Evolutionary conservation across 192 early-diverging fungal genomes (phyloP).

Genomic region (Linnemannia schmuckeri): DNA sequence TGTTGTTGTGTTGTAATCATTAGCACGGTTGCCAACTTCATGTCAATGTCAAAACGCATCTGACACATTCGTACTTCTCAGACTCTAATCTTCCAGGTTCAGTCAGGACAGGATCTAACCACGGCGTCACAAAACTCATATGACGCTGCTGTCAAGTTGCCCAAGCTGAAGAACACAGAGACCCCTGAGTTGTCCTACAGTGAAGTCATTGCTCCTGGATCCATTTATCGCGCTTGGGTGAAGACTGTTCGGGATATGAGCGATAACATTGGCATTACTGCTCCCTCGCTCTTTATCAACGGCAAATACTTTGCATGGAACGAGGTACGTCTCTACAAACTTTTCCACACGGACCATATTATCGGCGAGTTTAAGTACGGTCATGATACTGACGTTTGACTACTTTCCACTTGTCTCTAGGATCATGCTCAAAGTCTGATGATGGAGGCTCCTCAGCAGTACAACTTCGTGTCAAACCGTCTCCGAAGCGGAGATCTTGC

Average conservation of each 20-base stretch:
- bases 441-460: constrained; percentile 27
- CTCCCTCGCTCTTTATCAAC: constrained; percentile 77
- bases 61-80: not conserved
- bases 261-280: constrained; percentile 19
- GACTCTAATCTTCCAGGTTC: constrained; percentile 30
- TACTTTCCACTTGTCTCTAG: not conserved
- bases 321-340: constrained; percentile 49
- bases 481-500: constrained; percentile 57
- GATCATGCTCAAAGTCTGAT: constrained; percentile 39
- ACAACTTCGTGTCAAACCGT: constrained; percentile 31
- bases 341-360: not conserved
- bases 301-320: constrained; percentile 78
- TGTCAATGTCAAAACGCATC: not conserved
- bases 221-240: constrained; percentile 32
- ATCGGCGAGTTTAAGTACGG: not conserved
- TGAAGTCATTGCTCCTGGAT: constrained; percentile 27
- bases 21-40: too few relatives aligned
- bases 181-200: constrained; percentile 44
- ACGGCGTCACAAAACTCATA: constrained; percentile 27
- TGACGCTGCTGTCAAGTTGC: not conserved
- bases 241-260: constrained; percentile 23
- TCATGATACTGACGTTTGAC: too few relatives aligned
- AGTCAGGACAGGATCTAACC: constrained; percentile 20
- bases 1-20: not conserved
- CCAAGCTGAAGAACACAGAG: constrained; percentile 34